These are phyloP conservation scores for Pestalotiopsis fici DNA, from an alignment of 2,329 filamentous ascomycete genomes.

Conservation along the genomic window DNA sequence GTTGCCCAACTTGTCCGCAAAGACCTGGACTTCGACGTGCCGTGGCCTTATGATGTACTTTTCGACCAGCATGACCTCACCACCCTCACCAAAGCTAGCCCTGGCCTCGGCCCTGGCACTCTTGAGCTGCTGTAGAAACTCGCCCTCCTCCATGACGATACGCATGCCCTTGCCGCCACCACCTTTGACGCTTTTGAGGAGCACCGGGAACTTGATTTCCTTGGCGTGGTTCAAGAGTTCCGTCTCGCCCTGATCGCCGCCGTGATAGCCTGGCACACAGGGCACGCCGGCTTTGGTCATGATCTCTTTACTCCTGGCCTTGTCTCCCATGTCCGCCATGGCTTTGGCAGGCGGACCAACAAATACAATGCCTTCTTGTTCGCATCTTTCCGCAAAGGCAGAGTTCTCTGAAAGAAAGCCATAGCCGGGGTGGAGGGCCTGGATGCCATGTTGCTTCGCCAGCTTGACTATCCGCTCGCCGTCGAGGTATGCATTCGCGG, in stretches of 20 bases:
- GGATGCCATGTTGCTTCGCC: constrained; percentile 82
- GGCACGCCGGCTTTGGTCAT: constrained; percentile 95
- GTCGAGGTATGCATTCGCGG: constrained; percentile 86
- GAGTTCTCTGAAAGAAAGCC: constrained; percentile 96
- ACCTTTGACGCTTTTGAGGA: constrained; percentile 78
- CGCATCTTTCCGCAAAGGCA: constrained; percentile 83
- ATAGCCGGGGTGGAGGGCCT: constrained; percentile 94
- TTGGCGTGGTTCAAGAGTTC: constrained; percentile 68
- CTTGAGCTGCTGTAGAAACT: constrained; percentile 70
- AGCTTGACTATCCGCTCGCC: constrained; percentile 89
- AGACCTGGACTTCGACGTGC: constrained; percentile 89
- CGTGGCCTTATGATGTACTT: constrained; percentile 77
- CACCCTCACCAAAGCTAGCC: constrained; percentile 77
- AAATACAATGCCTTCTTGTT: constrained; percentile 88
- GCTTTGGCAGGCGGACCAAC: constrained; percentile 86
- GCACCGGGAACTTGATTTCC: constrained; percentile 68
- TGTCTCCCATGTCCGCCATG: constrained; percentile 70
- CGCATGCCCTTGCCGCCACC: constrained; percentile 86
- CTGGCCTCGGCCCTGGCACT: constrained; percentile 76
- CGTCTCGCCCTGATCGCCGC: constrained; percentile 71
- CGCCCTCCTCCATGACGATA: constrained; percentile 67
- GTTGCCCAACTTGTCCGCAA: constrained; percentile 78
- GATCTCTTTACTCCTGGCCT: constrained; percentile 84
- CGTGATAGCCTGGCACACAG: constrained; percentile 96
- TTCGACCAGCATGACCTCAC: constrained; percentile 83